Base-by-base conservation (phyloP, 768 basidiomycete species). In the Polyporus arcularius region DNA sequence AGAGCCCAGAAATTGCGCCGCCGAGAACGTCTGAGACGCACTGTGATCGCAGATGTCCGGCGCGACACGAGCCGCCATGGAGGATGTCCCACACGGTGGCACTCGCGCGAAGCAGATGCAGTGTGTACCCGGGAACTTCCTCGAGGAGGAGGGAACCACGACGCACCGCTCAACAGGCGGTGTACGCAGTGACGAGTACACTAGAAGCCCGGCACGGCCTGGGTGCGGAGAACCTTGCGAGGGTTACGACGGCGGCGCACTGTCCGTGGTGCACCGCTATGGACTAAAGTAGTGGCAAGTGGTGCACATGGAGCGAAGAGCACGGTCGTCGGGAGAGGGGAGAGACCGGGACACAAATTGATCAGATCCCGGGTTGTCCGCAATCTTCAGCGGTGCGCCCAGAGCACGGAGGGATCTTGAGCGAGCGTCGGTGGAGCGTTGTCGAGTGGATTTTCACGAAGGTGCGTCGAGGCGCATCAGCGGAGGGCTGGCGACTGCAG, bases 251-350 rank as follows among this genome's bases (percentile, higher is more conserved):
- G 18, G 42, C 42, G 42, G 15, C 42, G 42, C 42, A 18, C 42
- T 4, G 42, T 2, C 18, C 2, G 14, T 16, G 18, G 15, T 15
- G 18, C 42, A 43, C 18, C 42, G 14, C 15, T 15, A 43, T 43
- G 42, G 42, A 41, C 18, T 15, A 43, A 43, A 16, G 46, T 47
- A 11, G 18, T 4, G 43, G 43, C 10, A 14, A 4, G n/a, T 6
- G 21, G 21, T 28, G 49, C 52, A 53, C 52, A 53, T 53, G 52
- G 38, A 5, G 35, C 12, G 10, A 4, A n/a, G 40, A 40, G 52
- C 52, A 53, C 52, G 39, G 35, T 53, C 52, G 52, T 53, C 52
- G 52, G 52, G 39, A 40, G 38, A 53, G 21, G 38, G 31, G 32
- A 30, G 18, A 53, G 39, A 53, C n/a, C 5, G 21, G 14, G 31